phyloP scores from a whole-genome alignment of 2,329 filamentous ascomycete species.

The Fusarium tricinctum region DNA sequence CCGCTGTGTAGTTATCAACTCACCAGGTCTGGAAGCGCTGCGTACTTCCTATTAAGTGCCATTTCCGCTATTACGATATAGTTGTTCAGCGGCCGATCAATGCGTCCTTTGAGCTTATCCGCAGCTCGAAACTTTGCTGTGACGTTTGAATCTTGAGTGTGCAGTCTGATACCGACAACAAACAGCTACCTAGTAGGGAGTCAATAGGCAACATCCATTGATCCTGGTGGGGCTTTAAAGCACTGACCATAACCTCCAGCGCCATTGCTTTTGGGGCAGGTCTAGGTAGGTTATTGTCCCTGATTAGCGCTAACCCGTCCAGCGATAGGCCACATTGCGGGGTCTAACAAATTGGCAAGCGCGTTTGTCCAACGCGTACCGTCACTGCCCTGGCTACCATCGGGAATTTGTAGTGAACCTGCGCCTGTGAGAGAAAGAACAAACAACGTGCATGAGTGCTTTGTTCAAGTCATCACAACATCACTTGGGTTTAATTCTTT shows the following conservation, averaged over 20 bases:
- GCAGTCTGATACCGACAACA: slow-evolving; percentile 16
- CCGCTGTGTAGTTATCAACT: slow-evolving; percentile 32
- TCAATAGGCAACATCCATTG: background rate
- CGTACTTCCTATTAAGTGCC: slow-evolving; percentile 86
- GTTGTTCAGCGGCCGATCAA: background rate
- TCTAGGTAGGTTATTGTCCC: too few species aligned
- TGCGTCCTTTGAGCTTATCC: background rate
- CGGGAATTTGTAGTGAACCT: background rate
- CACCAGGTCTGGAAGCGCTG: slow-evolving; percentile 83
- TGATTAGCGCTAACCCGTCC: slow-evolving; percentile 2
- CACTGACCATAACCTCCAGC: slow-evolving; percentile 30
- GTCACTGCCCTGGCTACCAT: background rate
- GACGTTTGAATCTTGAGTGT: slow-evolving; percentile 11
- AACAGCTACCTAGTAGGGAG: background rate
- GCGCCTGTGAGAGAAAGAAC: slow-evolving; percentile 23
- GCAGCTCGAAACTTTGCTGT: slow-evolving; percentile 4
- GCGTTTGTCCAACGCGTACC: slow-evolving; percentile 39
- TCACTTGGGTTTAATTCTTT: background rate
- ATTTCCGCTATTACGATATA: slow-evolving; percentile 60
- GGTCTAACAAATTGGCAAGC: slow-evolving; percentile 26
- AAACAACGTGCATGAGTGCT: slow-evolving; percentile 5
- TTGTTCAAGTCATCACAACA: background rate
- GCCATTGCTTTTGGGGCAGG: slow-evolving; percentile 2
- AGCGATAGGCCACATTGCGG: slow-evolving; percentile 1
- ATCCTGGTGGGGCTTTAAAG: slow-evolving; percentile 8